These are phyloP conservation scores for Diaporthe eres DNA, from an alignment of 2,329 filamentous ascomycete species.

Conservation along the genomic window DNA sequence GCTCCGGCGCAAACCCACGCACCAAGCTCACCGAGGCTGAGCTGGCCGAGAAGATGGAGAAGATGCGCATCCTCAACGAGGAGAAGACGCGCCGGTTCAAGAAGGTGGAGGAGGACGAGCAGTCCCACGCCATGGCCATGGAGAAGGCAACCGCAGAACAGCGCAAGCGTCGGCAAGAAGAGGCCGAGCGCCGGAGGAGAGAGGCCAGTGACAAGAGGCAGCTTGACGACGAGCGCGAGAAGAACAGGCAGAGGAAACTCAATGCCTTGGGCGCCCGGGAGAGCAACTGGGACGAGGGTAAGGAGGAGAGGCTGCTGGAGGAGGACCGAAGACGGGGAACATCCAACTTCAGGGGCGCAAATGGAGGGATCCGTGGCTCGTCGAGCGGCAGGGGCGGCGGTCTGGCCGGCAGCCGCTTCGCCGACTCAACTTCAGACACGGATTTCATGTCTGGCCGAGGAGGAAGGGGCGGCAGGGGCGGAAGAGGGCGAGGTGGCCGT, in stretches of 20 bases:
- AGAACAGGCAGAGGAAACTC: slow-evolving; percentile 73
- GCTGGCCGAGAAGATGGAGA: slow-evolving; percentile 71
- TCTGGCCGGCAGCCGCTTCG: slow-evolving; percentile 60
- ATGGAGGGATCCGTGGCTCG: slow-evolving; percentile 57
- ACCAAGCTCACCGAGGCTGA: slow-evolving; percentile 72
- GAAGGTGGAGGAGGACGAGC: slow-evolving; percentile 69
- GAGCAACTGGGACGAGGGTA: slow-evolving; percentile 72
- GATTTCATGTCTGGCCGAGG: slow-evolving; percentile 51
- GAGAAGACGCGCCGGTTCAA: slow-evolving; percentile 73
- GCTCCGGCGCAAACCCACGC: slow-evolving; percentile 71
- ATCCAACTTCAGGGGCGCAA: slow-evolving; percentile 54
- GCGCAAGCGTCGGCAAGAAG: slow-evolving; percentile 64
- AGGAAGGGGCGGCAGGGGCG: slow-evolving; percentile 47
- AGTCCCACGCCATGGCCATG: slow-evolving; percentile 67
- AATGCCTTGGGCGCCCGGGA: slow-evolving; percentile 69
- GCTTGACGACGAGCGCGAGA: slow-evolving; percentile 72
- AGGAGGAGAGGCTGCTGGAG: slow-evolving; percentile 58
- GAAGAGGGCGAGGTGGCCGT: slow-evolving; percentile 52
- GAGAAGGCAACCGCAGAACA: slow-evolving; percentile 70
- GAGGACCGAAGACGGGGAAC: slow-evolving; percentile 54
- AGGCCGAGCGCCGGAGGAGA: slow-evolving; percentile 65
- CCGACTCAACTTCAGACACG: slow-evolving; percentile 49
- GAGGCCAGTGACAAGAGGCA: slow-evolving; percentile 66
- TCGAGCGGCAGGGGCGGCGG: slow-evolving; percentile 52
- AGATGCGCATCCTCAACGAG: slow-evolving; percentile 70